Base-by-base conservation (phyloP, 129 eudicot genomes). In the Centaurea solstitialis region DNA sequence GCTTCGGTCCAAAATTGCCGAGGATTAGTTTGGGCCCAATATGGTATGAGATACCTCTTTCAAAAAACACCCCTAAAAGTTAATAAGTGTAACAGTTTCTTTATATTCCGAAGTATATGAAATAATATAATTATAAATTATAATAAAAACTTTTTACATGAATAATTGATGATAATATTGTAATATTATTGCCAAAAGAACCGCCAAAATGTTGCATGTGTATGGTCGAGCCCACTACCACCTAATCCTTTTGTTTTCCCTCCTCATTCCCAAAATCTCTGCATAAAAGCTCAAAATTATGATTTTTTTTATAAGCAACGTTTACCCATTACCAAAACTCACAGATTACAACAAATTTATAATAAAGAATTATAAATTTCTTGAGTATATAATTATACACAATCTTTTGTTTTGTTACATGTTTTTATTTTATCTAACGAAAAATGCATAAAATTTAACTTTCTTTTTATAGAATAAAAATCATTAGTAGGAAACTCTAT, bases 181-280 rank as follows among this genome's bases (percentile, higher is more conserved):
- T 13, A 47, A 50, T 15, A 15, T 15, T 50, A 15, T 50, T 15
- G 62, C 62, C 62, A 74, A 47, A 17, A 23, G 22, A 47, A 47
- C 38, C 43, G 68, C 39, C 24, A 75, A 75, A 50, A 47, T 13
- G 45, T 47, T 53, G 68, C 78, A 21, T 28, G 78, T 75, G 61
- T 9, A 47, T 10, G 15, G 9, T 50, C 20, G 68, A 21, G n/a
- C 78, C 59, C 59, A 17, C 23, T 28, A 75, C 35, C 69, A 75
- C 69, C 68, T 28, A 47, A 75, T 75, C 78, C 28, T n/a, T n/a
- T 53, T 75, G 47, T 50, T 53, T 30, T 7, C 43, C 68, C 28
- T 9, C 33, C 8, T 41, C 53, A 17, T 26, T 74, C 24, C 43
- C 68, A 74, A 74, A 47, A 10, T 20, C 50, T 74, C 15, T 7